phyloP scores from a whole-genome alignment of 31 red algal species.

The Odonthalia washingtoniensis region DNA sequence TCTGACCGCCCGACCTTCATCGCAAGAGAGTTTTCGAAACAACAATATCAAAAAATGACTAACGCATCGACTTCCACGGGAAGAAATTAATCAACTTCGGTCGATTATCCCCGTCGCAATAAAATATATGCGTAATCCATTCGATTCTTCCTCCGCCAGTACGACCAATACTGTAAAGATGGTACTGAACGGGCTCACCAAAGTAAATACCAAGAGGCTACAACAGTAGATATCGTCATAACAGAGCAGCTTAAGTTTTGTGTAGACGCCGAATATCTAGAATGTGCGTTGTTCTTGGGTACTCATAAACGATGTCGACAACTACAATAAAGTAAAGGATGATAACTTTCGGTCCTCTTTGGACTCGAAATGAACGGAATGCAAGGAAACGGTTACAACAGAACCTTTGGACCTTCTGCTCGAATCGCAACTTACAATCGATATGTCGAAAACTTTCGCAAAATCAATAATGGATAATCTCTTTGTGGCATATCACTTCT shows the following conservation, averaged over 20 bases:
- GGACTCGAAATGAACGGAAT: not conserved
- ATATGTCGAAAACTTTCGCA: not conserved
- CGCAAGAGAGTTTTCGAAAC: too few species aligned
- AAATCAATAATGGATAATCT: not conserved
- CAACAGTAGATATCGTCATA: not conserved
- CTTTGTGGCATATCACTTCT: not conserved
- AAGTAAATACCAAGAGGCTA: not conserved
- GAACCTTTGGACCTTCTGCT: not conserved
- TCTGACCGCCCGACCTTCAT: too few species aligned
- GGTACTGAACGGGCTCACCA: not conserved
- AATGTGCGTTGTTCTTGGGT: not conserved
- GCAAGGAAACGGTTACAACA: not conserved
- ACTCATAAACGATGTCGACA: not conserved
- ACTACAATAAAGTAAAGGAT: not conserved
- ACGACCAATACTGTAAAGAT: slow-evolving; percentile 25
- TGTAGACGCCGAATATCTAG: slow-evolving; percentile 20
- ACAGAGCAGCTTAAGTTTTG: slow-evolving; percentile 1
- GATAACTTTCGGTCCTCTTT: not conserved
- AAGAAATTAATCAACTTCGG: too few species aligned
- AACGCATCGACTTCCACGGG: too few species aligned
- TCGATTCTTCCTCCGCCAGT: slow-evolving; percentile 23
- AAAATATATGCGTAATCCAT: slow-evolving; percentile 8
- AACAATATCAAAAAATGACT: too few species aligned
- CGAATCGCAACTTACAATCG: not conserved
- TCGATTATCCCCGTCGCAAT: not conserved